Evolutionary conservation across 2,329 filamentous ascomycete species (phyloP).

Genomic region (Xylaria sp.): DNA sequence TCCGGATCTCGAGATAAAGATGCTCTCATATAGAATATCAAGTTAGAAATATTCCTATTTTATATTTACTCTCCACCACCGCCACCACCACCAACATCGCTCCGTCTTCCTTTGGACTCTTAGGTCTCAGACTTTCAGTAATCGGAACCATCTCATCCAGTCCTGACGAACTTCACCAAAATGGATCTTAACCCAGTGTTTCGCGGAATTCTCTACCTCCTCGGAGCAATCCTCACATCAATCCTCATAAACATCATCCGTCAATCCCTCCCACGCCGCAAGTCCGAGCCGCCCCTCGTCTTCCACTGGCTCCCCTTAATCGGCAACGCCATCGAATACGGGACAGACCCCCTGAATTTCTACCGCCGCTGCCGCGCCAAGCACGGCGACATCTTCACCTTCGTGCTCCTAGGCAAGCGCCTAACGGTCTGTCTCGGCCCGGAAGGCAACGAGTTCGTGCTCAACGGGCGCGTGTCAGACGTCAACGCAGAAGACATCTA

Average conservation of each 20-base stretch:
- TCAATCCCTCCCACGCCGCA: background rate
- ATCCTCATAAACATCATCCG: background rate
- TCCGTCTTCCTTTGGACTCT: background rate
- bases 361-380: background rate
- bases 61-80: background rate
- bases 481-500: background rate
- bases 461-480: background rate
- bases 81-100: background rate
- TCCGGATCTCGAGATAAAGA: background rate
- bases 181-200: background rate
- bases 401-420: background rate
- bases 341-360: background rate
- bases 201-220: background rate
- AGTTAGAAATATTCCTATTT: background rate
- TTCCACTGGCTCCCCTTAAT: background rate
- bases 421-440: background rate
- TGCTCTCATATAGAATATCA: background rate
- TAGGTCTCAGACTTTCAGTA: background rate
- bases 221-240: background rate
- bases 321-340: background rate
- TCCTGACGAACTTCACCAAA: background rate
- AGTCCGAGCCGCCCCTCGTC: background rate
- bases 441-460: background rate
- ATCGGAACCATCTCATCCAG: background rate
- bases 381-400: background rate